phyloP scores from a whole-genome alignment of 2,329 filamentous ascomycete species.

The Akanthomyces dipterigenus region DNA sequence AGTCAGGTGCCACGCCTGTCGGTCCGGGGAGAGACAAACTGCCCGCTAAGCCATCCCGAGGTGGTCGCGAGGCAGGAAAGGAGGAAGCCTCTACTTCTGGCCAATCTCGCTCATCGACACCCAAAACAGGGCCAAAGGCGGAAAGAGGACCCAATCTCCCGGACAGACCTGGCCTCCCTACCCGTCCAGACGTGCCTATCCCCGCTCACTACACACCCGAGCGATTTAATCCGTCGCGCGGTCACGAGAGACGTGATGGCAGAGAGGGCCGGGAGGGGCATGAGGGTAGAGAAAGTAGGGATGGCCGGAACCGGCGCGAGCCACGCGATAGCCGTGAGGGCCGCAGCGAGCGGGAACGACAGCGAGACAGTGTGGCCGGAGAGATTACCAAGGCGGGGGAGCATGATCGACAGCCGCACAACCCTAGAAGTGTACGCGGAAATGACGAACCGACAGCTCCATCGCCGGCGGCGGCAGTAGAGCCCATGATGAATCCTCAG shows the following conservation, averaged over 20 bases:
- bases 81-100: constrained; percentile 17
- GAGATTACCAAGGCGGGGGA: constrained; percentile 12
- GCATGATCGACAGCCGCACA: constrained; percentile 28
- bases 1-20: constrained; percentile 7
- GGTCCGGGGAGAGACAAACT: constrained; percentile 25
- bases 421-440: constrained; percentile 21
- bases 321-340: constrained; percentile 29
- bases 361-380: not conserved
- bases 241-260: constrained; percentile 32
- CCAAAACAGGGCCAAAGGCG: constrained; percentile 16
- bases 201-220: constrained; percentile 41
- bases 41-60: constrained; percentile 25
- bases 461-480: constrained; percentile 26
- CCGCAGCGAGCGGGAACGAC: constrained; percentile 15
- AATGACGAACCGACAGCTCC: constrained; percentile 22
- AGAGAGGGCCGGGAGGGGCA: constrained; percentile 23
- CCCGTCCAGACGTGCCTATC: constrained; percentile 51
- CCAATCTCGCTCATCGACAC: constrained; percentile 22
- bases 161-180: constrained; percentile 42
- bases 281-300: constrained; percentile 25
- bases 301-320: constrained; percentile 27
- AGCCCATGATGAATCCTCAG: constrained; percentile 49
- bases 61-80: constrained; percentile 22
- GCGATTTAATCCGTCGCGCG: constrained; percentile 36
- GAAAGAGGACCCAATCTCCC: constrained; percentile 30